Evolutionary conservation across 495 filamentous ascomycete genomes (phyloP).

Genomic region (Chaetomium tenue): DNA sequence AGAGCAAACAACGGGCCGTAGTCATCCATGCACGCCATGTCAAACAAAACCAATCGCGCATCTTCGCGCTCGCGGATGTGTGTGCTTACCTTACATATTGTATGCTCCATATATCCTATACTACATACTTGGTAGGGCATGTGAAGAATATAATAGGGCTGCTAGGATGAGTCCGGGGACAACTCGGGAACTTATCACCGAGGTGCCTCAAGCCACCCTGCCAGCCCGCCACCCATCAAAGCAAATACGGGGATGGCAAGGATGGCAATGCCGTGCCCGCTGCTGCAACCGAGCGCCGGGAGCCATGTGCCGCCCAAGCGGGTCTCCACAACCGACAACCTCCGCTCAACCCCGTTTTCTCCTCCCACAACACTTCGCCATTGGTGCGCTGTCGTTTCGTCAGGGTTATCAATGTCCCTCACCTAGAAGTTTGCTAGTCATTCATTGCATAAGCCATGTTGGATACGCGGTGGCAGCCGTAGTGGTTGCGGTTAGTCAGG

Average conservation of each 20-base stretch:
- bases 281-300: neutral
- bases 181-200: too few species aligned
- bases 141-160: neutral
- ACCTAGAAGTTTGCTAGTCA: neutral
- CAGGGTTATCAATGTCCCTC: neutral
- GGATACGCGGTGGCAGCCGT: too few species aligned
- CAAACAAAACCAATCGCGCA: too few species aligned
- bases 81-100: neutral
- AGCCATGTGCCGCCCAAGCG: slow-evolving; percentile 9
- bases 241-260: neutral
- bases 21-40: too few species aligned
- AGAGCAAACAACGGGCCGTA: neutral
- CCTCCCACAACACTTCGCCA: neutral
- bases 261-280: neutral
- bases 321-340: neutral
- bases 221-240: neutral
- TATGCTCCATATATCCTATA: too few species aligned
- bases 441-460: neutral
- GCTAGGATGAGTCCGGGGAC: neutral
- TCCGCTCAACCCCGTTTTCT: neutral
- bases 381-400: neutral
- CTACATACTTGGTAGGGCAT: neutral
- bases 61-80: neutral
- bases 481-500: neutral
- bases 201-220: too few species aligned